Base-by-base conservation (phyloP, 345 rosid species). In the Noccaea caerulescens region DNA sequence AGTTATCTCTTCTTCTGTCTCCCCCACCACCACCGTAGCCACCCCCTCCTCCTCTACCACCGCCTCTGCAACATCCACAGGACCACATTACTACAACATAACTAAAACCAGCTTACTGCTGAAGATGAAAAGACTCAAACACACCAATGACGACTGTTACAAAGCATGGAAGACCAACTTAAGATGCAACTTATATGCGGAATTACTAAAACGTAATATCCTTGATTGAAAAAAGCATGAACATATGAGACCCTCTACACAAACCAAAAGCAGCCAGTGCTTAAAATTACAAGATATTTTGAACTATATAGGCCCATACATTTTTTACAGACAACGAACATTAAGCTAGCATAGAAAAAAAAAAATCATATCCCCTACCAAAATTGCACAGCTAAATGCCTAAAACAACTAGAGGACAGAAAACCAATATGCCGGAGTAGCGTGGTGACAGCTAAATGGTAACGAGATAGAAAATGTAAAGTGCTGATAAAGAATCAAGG, bases 1-100 rank as follows among this genome's bases (percentile, higher is more conserved):
- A 75, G 62, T 79, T 86, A 65, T 90, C 92, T 68, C 92, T 87
- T 76, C 91, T 89, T 67, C 99, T 85, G 68, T 86, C 98, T 72
- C 97, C 95, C 65, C 96, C 92, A 62, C 88, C 87, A 33, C 96
- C 95, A 67, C 23, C 23, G 23, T 91, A 90, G 75, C 85, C 81
- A 58, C 96, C 83, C 1, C 78, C 72, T 27, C 86, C 87, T 36
- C 97, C 77, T 72, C 81, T 61, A 34, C 81, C 78, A 50, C 81
- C 81, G 7, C 81, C 81, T 73, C 81, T 86, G 88, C 72, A 66
- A 51, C 62, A 77, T 57, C 55, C 72, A 68, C 2, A 20, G 23
- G 23, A 20, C 54, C 61, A 66, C 77, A 58, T 50, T 50, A 9
- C 45, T 68, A 44, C 69, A 42, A 52, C 60, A 42, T 67, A 33